These are phyloP conservation scores for Emergomyces pasteurianus DNA, from an alignment of 2,329 filamentous ascomycete species.

Conservation along the genomic window DNA sequence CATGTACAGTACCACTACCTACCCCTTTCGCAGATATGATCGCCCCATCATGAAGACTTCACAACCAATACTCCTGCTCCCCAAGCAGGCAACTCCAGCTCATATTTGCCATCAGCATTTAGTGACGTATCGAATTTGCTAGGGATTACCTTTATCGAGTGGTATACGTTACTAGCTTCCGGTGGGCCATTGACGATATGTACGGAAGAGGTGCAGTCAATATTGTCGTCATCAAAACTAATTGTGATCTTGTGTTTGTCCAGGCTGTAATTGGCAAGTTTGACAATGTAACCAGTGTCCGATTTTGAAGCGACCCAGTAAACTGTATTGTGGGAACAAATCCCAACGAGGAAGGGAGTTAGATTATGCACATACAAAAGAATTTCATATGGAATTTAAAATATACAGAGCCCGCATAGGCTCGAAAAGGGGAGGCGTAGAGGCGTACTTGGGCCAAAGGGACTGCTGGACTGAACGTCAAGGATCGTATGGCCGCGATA, in stretches of 20 bases:
- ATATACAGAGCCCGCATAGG: neutral
- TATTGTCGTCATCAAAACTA: slow-evolving; percentile 13
- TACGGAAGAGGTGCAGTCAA: neutral
- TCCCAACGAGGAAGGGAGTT: too few species aligned
- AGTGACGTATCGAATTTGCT: slow-evolving; percentile 9
- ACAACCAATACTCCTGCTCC: slow-evolving; percentile 13
- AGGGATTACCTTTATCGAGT: slow-evolving; percentile 2
- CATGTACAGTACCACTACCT: too few species aligned
- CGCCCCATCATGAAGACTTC: neutral
- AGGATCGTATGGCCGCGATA: slow-evolving; percentile 22
- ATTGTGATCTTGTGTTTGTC: slow-evolving; percentile 16
- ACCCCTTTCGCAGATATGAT: neutral
- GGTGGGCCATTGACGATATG: neutral
- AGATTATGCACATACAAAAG: neutral
- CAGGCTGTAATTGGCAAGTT: slow-evolving; percentile 20
- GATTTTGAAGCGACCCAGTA: slow-evolving; percentile 24
- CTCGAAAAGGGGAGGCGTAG: neutral
- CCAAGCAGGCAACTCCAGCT: slow-evolving; percentile 13
- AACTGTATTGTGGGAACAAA: slow-evolving; percentile 14
- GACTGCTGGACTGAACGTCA: slow-evolving; percentile 15
- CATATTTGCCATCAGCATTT: slow-evolving; percentile 10
- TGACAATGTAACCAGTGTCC: slow-evolving; percentile 16
- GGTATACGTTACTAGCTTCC: neutral
- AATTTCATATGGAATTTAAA: neutral
- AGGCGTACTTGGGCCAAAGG: slow-evolving; percentile 15